Base-by-base conservation (phyloP, 2,329 filamentous ascomycete genomes). In the Aspergillus sp. region DNA sequence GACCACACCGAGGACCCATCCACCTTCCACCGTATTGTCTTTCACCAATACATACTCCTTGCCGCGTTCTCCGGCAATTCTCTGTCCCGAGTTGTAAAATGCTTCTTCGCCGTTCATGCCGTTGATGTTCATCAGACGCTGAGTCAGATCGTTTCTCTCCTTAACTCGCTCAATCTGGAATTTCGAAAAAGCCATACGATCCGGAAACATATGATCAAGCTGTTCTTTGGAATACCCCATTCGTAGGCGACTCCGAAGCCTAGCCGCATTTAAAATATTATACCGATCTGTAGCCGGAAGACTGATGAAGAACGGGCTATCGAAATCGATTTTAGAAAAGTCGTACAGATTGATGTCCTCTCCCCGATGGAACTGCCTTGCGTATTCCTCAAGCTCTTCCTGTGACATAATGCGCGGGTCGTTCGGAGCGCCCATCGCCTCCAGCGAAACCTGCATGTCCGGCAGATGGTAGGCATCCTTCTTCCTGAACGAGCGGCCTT, bases 221-320 rank as follows among this genome's bases (percentile, higher is more conserved):
- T 99, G 95, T 65, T 99, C 94, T 75, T 98, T 98, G 58, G 91
- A 96, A 68, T 96, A 85, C 0, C 95, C 95, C 94, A 99, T 96
- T 72, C 95, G 87, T 69, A 99, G 81, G 55, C 95, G 85, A 74
- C 92, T 96, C 58, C 95, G 84, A 62, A 99, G 73, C 62, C 95
- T 85, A 1, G 96, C 95, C 1, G 96, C 95, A 72, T 99, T 99
- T 22, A 99, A 79, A 55, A 99, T 99, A 69, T 98, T 98, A 80
- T 99, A 99, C 52, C 94, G 87, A 78, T 99, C 95, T 2, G 89
- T 89, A 1, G 92, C 84, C 0, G 96, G 95, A 58, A 99, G 77
- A 72, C 92, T 96, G 73, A 90, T 86, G 78, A 99, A 99, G 77
- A 99, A 99, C 12, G 94, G 87, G 65, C 93, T 91, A 65, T 98